Evolutionary conservation across 1,139 yeast species (phyloP).

Genomic region (Yamadazyma aaseri): DNA sequence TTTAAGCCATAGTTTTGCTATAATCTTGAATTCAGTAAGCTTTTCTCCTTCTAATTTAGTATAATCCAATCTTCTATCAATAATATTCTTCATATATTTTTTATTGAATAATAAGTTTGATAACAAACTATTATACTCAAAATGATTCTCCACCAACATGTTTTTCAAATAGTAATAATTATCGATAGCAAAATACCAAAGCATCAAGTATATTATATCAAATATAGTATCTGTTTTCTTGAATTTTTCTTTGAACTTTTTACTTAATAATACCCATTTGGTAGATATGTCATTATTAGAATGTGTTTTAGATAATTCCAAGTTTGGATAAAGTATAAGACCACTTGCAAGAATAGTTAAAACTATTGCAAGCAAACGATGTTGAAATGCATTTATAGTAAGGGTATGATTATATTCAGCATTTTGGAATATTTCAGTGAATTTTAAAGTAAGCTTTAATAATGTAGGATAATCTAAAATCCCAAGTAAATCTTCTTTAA

Average conservation of each 20-base stretch:
- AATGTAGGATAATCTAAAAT: conserved; percentile 16
- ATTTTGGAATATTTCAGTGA: conserved; percentile 5
- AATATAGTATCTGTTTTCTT: conserved; percentile 21
- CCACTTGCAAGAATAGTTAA: conserved; percentile 26
- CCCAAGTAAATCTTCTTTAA: conserved; percentile 18
- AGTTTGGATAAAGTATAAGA: conserved; percentile 17
- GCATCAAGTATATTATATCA: conserved; percentile 27
- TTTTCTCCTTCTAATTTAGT: conserved; percentile 5
- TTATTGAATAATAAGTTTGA: conserved; percentile 27
- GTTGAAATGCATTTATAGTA: conserved; percentile 11
- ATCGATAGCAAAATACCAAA: conserved; percentile 31
- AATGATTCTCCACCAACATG: conserved; percentile 26
- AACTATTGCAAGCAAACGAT: conserved; percentile 17
- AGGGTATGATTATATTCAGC: conserved; percentile 8
- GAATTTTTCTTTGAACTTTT: conserved; percentile 20
- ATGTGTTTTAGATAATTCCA: conserved; percentile 8
- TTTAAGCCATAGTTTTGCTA: conserved; percentile 31
- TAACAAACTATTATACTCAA: conserved; percentile 32
- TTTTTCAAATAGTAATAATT: conserved; percentile 23
- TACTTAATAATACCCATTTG: conserved; percentile 27
- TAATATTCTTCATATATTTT: conserved; percentile 22
- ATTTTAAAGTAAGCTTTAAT: conserved; percentile 7
- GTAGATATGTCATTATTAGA: conserved; percentile 17
- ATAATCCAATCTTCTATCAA: conserved; percentile 9
- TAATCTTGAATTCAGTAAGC: conserved; percentile 18